Evolutionary conservation across 1,284 basidiomycete species (phyloP), one percentile per base, ranked within the genome.

Genomic region (Ganoderma sinense): DNA sequence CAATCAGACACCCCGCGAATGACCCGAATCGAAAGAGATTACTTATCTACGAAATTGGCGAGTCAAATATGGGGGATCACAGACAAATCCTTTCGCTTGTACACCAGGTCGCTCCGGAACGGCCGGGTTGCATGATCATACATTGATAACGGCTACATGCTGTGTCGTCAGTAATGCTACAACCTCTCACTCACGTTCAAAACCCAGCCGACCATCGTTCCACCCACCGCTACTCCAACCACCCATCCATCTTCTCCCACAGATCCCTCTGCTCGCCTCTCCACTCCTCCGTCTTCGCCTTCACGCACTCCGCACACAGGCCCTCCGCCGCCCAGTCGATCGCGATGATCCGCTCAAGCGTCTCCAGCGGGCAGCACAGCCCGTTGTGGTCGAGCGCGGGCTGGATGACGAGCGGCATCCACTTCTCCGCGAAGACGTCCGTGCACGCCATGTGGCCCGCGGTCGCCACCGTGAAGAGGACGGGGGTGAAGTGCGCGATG

Each of bases 361-460:
- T 89, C 80, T 92, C 90, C 29, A 94, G 82, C 26, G 92, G 91
- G 67, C 87, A 88, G 64, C 78, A 78, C 2, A 80, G 70, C 69
- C 87, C 91, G 60, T 90, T 88, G 18, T 87, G 87, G 64, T 86
- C 85, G 31, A 93, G 83, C 0, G 91, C 90, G 14, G 89, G 89
- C 60, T 86, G 82, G 51, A 91, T 90, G 14, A 93, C 90, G 45
- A 88, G 81, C 18, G 83, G 73, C 85, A 92, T 91, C 92, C 92
- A 94, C 64, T 80, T 83, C 67, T 90, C 89, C 0, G 91, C 92
- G 67, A 93, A 84, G 0, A 88, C 80, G 75, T 92, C 88, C 11
- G 91, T 93, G 78, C 92, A 94, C 2, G 80, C 81, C 90, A 92
- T 92, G 76, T 93, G 92, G 2, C 84, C 80, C 18, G 89, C 89